A percentile compares a stretch with the other conserved stretches of the same genome.
Evolutionary conservation across 371 early-diverging fungal genomes (phyloP).

Genomic region (Mortierella sp.): DNA sequence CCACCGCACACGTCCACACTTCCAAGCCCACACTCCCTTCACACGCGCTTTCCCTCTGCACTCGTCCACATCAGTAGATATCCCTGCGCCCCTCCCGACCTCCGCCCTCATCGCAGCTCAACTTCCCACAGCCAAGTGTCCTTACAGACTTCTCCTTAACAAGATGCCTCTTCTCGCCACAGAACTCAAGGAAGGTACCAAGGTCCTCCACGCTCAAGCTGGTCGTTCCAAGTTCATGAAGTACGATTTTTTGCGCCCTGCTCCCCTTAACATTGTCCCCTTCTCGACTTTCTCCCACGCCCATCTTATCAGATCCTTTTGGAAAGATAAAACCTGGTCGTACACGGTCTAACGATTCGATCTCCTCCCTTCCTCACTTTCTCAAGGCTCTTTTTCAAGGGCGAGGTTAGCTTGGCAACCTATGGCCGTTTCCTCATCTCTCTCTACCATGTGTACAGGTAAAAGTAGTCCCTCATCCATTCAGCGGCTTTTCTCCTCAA

Average conservation of each 20-base stretch:
- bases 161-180: conserved; percentile 45
- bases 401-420: conserved; percentile 29
- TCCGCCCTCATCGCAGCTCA: too few species aligned
- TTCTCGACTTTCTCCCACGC: too few species aligned
- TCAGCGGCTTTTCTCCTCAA: too few species aligned
- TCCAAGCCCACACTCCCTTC: too few species aligned
- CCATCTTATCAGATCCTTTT: too few species aligned
- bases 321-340: too few species aligned
- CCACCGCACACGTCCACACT: too few species aligned
- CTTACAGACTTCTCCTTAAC: too few species aligned
- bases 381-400: conserved; percentile 45
- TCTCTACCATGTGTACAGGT: conserved; percentile 43
- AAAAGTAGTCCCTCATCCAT: not conserved
- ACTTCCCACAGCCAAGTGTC: too few species aligned
- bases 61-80: too few species aligned
- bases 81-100: too few species aligned
- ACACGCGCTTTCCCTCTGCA: too few species aligned
- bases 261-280: conserved; percentile 4
- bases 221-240: conserved; percentile 68
- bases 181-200: conserved; percentile 62
- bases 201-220: conserved; percentile 63
- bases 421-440: conserved; percentile 51
- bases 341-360: not conserved
- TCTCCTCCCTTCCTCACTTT: not conserved
- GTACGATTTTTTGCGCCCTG: conserved; percentile 35